These are phyloP conservation scores for Pyrus hybrid DNA, from an alignment of 331 rosid species.

Conservation along the genomic window DNA sequence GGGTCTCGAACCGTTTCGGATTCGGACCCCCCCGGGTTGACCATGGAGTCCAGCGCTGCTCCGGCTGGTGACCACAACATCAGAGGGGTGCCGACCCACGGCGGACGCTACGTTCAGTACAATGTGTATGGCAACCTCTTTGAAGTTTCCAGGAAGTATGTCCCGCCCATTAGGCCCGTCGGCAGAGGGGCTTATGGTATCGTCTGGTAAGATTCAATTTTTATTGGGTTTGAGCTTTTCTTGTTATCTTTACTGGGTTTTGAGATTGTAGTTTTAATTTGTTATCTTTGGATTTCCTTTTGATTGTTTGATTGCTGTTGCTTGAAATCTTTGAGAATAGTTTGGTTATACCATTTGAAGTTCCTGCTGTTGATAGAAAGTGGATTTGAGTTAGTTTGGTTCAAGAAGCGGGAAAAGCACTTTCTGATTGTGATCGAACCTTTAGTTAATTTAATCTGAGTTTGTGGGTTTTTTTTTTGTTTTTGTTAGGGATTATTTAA, in stretches of 20 bases:
- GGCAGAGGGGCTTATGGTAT: slow-evolving; percentile 97
- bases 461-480: no score
- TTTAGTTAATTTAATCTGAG: background rate
- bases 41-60: slow-evolving; percentile 37
- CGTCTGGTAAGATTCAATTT: slow-evolving; percentile 58
- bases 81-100: slow-evolving; percentile 60
- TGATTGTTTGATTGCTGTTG: background rate
- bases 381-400: background rate
- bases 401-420: background rate
- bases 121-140: slow-evolving; percentile 83
- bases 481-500: no score
- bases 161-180: slow-evolving; percentile 92
- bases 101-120: slow-evolving; percentile 73
- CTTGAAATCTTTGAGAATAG: background rate
- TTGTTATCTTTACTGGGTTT: no score
- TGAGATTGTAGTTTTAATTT: background rate
- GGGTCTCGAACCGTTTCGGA: slow-evolving; percentile 14
- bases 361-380: background rate
- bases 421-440: background rate
- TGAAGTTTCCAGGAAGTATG: slow-evolving; percentile 79
- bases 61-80: slow-evolving; percentile 38
- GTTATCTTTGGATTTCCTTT: background rate
- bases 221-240: slow-evolving; percentile 1
- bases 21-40: slow-evolving; percentile 7
- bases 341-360: no score